These are phyloP conservation scores for Wickerhamomyces mucosus DNA, from an alignment of 805 yeast species.

Conservation along the genomic window DNA sequence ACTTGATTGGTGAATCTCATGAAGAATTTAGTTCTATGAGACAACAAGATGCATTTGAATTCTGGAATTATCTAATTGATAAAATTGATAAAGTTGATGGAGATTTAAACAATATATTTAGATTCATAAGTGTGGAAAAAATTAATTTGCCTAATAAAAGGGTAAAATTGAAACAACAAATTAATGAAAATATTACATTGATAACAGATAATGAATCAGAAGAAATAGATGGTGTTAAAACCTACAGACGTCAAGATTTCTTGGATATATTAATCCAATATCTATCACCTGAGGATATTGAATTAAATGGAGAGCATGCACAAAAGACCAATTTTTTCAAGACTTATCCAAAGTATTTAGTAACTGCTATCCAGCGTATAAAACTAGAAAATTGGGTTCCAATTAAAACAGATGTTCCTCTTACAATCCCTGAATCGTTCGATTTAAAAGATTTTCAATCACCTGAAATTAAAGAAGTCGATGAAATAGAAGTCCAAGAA, in stretches of 20 bases:
- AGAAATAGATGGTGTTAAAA: constrained; percentile 31
- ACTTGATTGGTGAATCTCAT: constrained; percentile 67
- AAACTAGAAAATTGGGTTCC: constrained; percentile 88
- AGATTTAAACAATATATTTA: constrained; percentile 38
- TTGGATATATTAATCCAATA: constrained; percentile 38
- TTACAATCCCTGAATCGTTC: constrained; percentile 38
- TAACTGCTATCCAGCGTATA: constrained; percentile 71
- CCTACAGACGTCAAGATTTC: constrained; percentile 30
- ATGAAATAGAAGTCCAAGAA: constrained; percentile 22
- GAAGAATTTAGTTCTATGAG: constrained; percentile 75
- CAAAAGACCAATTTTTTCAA: constrained; percentile 33
- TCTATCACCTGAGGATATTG: constrained; percentile 48
- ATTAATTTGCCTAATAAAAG: constrained; percentile 38
- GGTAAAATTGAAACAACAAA: constrained; percentile 46
- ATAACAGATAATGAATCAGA: constrained; percentile 38
- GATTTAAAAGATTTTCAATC: constrained; percentile 36
- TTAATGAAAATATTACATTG: constrained; percentile 57
- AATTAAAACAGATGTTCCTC: constrained; percentile 66
- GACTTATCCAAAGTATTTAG: constrained; percentile 61
- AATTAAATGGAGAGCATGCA: constrained; percentile 21
- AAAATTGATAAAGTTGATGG: constrained; percentile 41
- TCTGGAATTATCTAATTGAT: constrained; percentile 58
- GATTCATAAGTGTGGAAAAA: constrained; percentile 57
- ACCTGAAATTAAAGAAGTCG: constrained; percentile 34
- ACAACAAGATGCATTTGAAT: constrained; percentile 96